Evolutionary conservation across 2,329 filamentous ascomycete species (phyloP), one percentile per base, ranked within the genome.

Genomic region (Colletotrichum trifolii): DNA sequence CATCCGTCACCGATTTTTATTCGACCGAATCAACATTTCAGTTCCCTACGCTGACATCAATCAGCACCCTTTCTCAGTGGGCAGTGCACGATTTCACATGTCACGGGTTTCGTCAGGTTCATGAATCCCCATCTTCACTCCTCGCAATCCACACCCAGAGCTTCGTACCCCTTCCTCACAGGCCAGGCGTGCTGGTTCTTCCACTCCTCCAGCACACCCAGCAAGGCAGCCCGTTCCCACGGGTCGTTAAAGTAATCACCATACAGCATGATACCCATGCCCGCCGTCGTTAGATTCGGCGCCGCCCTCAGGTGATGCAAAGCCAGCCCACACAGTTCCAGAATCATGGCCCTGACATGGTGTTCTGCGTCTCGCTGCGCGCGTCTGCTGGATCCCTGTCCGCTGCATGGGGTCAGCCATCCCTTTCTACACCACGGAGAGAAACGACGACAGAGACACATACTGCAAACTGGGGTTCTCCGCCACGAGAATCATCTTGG

Each of bases 151-250:
- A 17, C 25, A 2, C 59, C 53, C 6, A 62, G 35, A 4, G 59
- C 59, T 39, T 55, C 12, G 12, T 57, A 62, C 6, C 59, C 59
- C 9, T 74, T 74, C 61, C 74, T 71, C 0, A 79, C 78, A 0
- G 78, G 78, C 78, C 78, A 80, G 1, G 78, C 78, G 34, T 76
- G 74, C 12, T 76, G 73, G 52, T 81, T 80, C 6, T 77, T 76
- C 58, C 83, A 84, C 50, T 77, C 81, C 53, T 83, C 81, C 5
- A 78, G 76, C 3, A 80, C 80, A 0, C 72, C 77, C 13, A 74
- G 74, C 70, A 79, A 60, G 1, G 77, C 78, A 17, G 70, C 69
- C 1, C 77, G 70, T 62, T 80, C 78, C 49, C 78, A 79, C 9
- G 70, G 71, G 56, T 80, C 78, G 2, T 77, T 79, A 64, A 80